These are phyloP conservation scores for Cordyceps farinosa DNA, from an alignment of 2,329 filamentous ascomycete species.

Conservation along the genomic window DNA sequence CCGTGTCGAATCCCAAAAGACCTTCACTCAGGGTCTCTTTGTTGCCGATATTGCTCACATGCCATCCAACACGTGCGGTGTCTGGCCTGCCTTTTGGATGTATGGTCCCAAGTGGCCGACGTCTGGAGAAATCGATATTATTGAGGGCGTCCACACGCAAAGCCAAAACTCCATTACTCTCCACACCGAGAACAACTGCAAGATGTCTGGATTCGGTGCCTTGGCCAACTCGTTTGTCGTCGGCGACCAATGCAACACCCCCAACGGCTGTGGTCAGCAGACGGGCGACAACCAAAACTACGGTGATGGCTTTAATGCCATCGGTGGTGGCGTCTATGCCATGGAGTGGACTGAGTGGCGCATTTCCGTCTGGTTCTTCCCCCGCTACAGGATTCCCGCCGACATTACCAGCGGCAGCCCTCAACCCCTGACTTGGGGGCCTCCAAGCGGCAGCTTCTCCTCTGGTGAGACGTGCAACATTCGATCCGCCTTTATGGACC, in stretches of 20 bases:
- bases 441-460: constrained; percentile 64
- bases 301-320: constrained; percentile 67
- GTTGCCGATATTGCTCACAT: constrained; percentile 72
- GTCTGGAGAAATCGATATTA: constrained; percentile 73
- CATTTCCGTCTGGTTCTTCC: constrained; percentile 82
- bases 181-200: constrained; percentile 61
- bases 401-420: constrained; percentile 60
- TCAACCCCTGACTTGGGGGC: constrained; percentile 65
- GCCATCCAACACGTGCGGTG: constrained; percentile 67
- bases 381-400: constrained; percentile 58
- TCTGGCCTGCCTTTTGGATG: constrained; percentile 72
- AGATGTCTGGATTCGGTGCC: constrained; percentile 47
- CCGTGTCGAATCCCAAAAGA: constrained; percentile 62
- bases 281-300: constrained; percentile 53
- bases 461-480: constrained; percentile 68
- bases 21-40: constrained; percentile 67
- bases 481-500: constrained; percentile 61
- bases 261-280: constrained; percentile 57
- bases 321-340: constrained; percentile 67
- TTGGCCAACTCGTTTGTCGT: constrained; percentile 45
- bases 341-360: constrained; percentile 69
- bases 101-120: constrained; percentile 68
- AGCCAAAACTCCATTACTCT: constrained; percentile 61
- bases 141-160: constrained; percentile 70
- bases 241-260: constrained; percentile 54